Conservation (phyloP, 768 basidiomycete genomes). For the Kockovaella imperatae region DNA sequence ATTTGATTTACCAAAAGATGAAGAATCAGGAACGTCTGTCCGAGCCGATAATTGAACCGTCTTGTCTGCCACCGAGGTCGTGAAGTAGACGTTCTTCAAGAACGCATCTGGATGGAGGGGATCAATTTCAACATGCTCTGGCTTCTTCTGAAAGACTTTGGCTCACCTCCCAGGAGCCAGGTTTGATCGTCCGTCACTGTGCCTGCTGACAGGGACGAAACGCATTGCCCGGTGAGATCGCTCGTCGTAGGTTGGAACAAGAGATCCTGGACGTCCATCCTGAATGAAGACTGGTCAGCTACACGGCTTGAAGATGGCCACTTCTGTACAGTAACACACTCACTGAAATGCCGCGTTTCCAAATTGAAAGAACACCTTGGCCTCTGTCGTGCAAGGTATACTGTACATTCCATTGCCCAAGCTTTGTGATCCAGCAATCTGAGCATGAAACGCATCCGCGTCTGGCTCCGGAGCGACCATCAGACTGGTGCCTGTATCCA, state of each 20-base stretch:
- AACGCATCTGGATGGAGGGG: slow-evolving; percentile 7
- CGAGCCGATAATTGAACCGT: slow-evolving; percentile 25
- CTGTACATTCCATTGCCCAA: slow-evolving; percentile 53
- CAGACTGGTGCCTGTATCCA: slow-evolving; percentile 51
- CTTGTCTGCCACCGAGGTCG: slow-evolving; percentile 23
- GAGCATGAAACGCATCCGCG: slow-evolving; percentile 51
- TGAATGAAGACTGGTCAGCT: slow-evolving; percentile 4
- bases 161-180: slow-evolving; percentile 65
- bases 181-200: slow-evolving; percentile 54
- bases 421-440: slow-evolving; percentile 52
- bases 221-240: slow-evolving; percentile 47
- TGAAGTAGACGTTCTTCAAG: slow-evolving; percentile 33
- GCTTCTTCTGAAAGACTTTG: neutral
- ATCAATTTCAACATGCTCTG: neutral
- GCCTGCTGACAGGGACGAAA: slow-evolving; percentile 63
- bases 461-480: slow-evolving; percentile 32
- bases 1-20: neutral
- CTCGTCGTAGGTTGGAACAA: slow-evolving; percentile 11
- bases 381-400: slow-evolving; percentile 59
- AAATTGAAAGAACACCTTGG: slow-evolving; percentile 54
- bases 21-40: slow-evolving; percentile 14
- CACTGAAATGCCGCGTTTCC: slow-evolving; percentile 58
- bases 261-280: slow-evolving; percentile 20
- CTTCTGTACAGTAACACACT: slow-evolving; percentile 46
- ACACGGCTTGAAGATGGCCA: slow-evolving; percentile 43